These are phyloP conservation scores for Forsythia viridissima DNA, from an alignment of 257 asterid genomes.

Conservation along the genomic window DNA sequence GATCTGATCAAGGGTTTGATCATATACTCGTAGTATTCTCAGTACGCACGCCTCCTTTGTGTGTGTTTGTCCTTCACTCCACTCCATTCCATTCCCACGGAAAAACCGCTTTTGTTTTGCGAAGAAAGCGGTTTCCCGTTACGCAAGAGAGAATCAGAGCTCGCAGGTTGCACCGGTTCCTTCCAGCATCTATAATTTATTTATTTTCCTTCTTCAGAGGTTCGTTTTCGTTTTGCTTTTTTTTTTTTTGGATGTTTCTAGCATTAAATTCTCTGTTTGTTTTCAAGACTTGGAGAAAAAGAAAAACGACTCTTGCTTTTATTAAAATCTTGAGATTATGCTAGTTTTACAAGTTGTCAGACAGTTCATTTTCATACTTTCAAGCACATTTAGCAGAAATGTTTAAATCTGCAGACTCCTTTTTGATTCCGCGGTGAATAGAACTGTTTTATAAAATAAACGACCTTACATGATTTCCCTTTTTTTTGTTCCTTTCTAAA, in stretches of 20 bases:
- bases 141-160: neutral
- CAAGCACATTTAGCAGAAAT: neutral
- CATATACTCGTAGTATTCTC: neutral
- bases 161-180: neutral
- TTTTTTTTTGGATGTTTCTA: too few relatives aligned
- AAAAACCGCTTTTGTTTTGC: neutral
- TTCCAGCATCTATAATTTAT: too few relatives aligned
- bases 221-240: too few relatives aligned
- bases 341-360: neutral
- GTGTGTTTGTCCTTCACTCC: neutral
- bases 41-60: neutral
- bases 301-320: neutral
- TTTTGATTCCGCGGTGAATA: neutral
- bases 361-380: neutral
- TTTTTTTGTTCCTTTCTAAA: neutral
- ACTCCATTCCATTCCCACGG: neutral
- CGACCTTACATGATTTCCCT: neutral
- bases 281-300: too few relatives aligned
- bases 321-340: neutral
- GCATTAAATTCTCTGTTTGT: too few relatives aligned
- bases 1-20: neutral
- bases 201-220: too few relatives aligned
- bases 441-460: neutral
- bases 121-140: slow-evolving; percentile 1
- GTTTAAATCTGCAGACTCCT: neutral